Evolutionary conservation across 2,329 filamentous ascomycete species (phyloP), one percentile per base, ranked within the genome.

Genomic region (Penicillium sp.): DNA sequence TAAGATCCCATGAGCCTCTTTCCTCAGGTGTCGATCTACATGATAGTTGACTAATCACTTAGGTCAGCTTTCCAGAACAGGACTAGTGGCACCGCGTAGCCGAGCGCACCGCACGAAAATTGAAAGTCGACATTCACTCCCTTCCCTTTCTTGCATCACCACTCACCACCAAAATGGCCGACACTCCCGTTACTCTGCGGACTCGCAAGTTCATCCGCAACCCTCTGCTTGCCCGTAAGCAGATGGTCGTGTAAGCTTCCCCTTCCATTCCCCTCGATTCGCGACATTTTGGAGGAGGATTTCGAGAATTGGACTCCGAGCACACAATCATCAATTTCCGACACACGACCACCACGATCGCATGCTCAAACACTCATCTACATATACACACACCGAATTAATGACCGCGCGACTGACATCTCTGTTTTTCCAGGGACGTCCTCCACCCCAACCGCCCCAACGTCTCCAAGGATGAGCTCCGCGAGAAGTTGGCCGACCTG

Each of bases 121-220:
- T 70, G 65, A 74, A 69, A 66, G 67, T 67, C 59, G 60, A 64
- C 54, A 58, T 58, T 58, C 61, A 59, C 57, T 53, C 47, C 47
- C 50, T 54, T 59, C 50, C 54, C 48, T 51, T 55, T 55, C 52
- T 55, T 57, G 59, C 55, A 63, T 59, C 60, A 60, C 57, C 54
- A 60, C 60, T 55, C 60, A 66, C 65, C 78, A 74, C 74, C 79
- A 81, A 81, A 82, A 95, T 96, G 93, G 89, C 92, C 81, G 87
- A 90, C 76, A 79, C 74, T 69, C 74, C 87, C 75, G 87, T 91
- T 76, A 91, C 88, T 73, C 81, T 92, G 82, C 86, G 94, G 84
- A 99, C 94, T 81, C 93, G 94, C 89, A 97, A 97, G 85, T 99
- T 99, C 89, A 95, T 97, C 83, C 90, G 92, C 84, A 99, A 99